These are phyloP conservation scores for Excoecaria cochinchinensis DNA, from an alignment of 345 rosid genomes.

Conservation along the genomic window DNA sequence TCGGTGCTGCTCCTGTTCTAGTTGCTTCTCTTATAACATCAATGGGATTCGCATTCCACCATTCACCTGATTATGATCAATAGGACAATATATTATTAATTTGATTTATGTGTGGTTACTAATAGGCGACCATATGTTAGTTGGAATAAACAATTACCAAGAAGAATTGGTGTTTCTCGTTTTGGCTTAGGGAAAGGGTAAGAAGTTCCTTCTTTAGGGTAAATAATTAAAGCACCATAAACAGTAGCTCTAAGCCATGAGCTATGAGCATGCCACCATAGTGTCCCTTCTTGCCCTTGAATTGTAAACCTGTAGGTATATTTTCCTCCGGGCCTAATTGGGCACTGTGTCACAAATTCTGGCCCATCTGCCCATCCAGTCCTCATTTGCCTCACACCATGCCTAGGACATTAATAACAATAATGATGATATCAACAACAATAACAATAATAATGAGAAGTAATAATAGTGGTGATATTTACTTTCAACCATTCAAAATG, in stretches of 20 bases:
- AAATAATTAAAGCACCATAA: conserved; percentile 74
- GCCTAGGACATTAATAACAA: conserved; percentile 36
- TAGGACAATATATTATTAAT: too few relatives aligned
- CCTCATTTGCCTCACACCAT: conserved; percentile 79
- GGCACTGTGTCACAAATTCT: conserved; percentile 92
- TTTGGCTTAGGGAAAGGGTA: conserved; percentile 78
- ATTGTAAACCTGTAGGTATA: conserved; percentile 84
- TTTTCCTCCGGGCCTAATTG: conserved; percentile 79
- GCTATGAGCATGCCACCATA: conserved; percentile 99
- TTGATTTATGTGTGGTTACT: too few relatives aligned
- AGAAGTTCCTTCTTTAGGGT: conserved; percentile 54
- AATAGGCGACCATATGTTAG: too few relatives aligned
- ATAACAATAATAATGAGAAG: too few relatives aligned
- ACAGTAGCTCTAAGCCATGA: conserved; percentile 97
- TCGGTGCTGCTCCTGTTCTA: conserved; percentile 29
- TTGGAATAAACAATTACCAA: conserved; percentile 44
- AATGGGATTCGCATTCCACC: conserved; percentile 29
- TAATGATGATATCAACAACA: too few relatives aligned
- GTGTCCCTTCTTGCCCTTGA: conserved; percentile 85
- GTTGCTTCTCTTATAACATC: conserved; percentile 18
- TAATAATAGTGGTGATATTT: too few relatives aligned
- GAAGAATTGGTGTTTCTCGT: conserved; percentile 61
- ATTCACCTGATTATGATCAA: conserved; percentile 15
- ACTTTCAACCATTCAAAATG: too few relatives aligned
- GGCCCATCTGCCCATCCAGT: conserved; percentile 98